Conservation (phyloP, 2,329 filamentous ascomycete species). For the Leptographium wingfieldii region DNA sequence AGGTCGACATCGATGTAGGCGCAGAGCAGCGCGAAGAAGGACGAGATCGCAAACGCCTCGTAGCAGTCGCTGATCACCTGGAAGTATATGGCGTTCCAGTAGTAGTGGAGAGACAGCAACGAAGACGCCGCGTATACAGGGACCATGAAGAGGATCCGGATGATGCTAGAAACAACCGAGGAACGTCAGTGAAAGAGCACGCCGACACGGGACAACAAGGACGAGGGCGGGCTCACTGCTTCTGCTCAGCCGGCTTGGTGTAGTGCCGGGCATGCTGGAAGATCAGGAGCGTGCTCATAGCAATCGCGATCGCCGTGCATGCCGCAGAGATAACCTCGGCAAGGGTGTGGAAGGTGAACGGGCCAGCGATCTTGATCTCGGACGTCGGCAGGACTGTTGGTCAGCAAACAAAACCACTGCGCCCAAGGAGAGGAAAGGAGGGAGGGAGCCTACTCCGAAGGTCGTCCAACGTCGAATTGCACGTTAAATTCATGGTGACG, state of each 20-base stretch:
- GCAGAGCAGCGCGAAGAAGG: conserved; percentile 75
- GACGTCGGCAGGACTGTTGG: conserved; percentile 27
- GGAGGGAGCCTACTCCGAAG: conserved; percentile 22
- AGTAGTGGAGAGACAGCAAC: conserved; percentile 61
- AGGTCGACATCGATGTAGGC: conserved; percentile 67
- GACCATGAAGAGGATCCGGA: conserved; percentile 80
- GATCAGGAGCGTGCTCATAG: conserved; percentile 42
- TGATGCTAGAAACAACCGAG: conserved; percentile 42
- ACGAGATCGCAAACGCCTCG: conserved; percentile 77
- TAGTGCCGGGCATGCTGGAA: conserved; percentile 48
- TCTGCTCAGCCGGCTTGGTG: conserved; percentile 46
- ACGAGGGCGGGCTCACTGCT: conserved; percentile 31
- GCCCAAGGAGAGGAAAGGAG: neutral
- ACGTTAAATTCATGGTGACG: conserved; percentile 23
- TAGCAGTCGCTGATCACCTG: conserved; percentile 74
- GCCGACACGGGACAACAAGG: neutral
- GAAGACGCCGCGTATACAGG: conserved; percentile 67
- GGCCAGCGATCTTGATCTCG: conserved; percentile 33
- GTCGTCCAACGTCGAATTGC: conserved; percentile 31
- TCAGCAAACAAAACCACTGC: conserved; percentile 1
- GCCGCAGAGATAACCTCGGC: conserved; percentile 37
- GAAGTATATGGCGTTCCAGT: conserved; percentile 69
- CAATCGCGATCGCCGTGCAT: conserved; percentile 36
- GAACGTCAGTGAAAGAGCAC: neutral
- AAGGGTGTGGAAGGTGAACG: conserved; percentile 41